Conservation (phyloP, 2,329 filamentous ascomycete species). For the Hymenoscyphus repandus region DNA sequence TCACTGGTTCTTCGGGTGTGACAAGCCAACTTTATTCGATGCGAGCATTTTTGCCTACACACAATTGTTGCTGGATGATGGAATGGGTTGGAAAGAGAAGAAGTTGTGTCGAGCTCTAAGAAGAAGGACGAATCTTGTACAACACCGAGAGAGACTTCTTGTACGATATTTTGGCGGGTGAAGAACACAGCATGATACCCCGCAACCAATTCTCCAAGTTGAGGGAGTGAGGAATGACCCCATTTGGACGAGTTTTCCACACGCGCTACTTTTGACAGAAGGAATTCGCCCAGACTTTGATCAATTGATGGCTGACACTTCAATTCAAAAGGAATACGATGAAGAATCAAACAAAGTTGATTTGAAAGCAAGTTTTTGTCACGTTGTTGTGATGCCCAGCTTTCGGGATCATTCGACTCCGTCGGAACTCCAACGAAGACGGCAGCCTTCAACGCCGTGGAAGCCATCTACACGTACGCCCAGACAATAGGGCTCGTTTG, state of each 20-base stretch:
- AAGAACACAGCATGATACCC: constrained; percentile 1
- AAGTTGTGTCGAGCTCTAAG: constrained; percentile 52
- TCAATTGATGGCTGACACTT: background rate
- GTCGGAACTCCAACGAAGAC: background rate
- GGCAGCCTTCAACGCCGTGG: background rate
- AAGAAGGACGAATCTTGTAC: constrained; percentile 56
- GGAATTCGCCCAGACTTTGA: background rate
- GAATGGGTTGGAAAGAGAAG: constrained; percentile 54
- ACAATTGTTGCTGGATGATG: constrained; percentile 66
- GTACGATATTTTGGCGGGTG: constrained; percentile 28
- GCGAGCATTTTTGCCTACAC: constrained; percentile 88
- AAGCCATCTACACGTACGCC: background rate
- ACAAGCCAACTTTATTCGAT: constrained; percentile 69
- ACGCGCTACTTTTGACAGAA: too few species aligned
- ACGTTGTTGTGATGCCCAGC: background rate
- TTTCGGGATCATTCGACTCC: too few species aligned
- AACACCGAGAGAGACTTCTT: constrained; percentile 56
- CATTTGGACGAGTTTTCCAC: too few species aligned
- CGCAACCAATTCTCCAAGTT: background rate
- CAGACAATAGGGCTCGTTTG: background rate
- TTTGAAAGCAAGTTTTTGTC: too few species aligned
- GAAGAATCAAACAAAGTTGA: background rate
- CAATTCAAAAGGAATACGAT: background rate
- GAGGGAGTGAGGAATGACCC: background rate
- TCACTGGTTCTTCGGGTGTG: constrained; percentile 53